Percentiles rank a stretch among this genome's conserved stretches.
Evolutionary conservation across 257 asterid species (phyloP).

Genomic region (Petunia axillaris): DNA sequence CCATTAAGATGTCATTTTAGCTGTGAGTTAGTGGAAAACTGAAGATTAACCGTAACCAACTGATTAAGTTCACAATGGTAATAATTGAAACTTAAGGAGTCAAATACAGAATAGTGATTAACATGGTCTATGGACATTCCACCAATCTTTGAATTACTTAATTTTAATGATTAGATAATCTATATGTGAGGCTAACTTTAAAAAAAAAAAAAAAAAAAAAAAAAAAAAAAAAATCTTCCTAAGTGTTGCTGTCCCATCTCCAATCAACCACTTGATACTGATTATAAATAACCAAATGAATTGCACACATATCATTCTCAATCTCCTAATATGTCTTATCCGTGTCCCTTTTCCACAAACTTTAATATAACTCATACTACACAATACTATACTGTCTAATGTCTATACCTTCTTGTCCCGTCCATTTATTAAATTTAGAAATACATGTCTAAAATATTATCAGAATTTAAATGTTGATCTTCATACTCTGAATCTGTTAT

Average conservation of each 20-base stretch:
- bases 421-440: not conserved
- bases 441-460: not conserved
- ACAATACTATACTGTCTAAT: constrained; percentile 11
- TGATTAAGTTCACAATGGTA: not conserved
- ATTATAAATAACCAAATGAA: constrained; percentile 31
- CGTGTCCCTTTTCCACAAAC: not conserved
- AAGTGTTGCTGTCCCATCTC: not conserved
- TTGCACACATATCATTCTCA: constrained; percentile 26
- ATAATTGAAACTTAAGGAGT: constrained; percentile 10
- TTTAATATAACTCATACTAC: constrained; percentile 22
- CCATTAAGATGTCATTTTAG: constrained; percentile 7
- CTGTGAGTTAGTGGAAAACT: constrained; percentile 2
- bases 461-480: not conserved
- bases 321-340: constrained; percentile 26
- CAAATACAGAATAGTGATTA: constrained; percentile 19
- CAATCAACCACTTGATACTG: constrained; percentile 31
- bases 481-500: constrained; percentile 3
- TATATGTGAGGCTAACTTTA: too few species aligned
- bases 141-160: not conserved
- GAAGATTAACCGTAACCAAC: constrained; percentile 10
- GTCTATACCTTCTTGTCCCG: constrained; percentile 17
- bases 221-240: not conserved
- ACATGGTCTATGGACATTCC: constrained; percentile 12
- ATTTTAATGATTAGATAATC: not conserved
- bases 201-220: too few species aligned